Conservation (phyloP, 2,329 filamentous ascomycete species). For the Thermomyces lanuginosus region DNA sequence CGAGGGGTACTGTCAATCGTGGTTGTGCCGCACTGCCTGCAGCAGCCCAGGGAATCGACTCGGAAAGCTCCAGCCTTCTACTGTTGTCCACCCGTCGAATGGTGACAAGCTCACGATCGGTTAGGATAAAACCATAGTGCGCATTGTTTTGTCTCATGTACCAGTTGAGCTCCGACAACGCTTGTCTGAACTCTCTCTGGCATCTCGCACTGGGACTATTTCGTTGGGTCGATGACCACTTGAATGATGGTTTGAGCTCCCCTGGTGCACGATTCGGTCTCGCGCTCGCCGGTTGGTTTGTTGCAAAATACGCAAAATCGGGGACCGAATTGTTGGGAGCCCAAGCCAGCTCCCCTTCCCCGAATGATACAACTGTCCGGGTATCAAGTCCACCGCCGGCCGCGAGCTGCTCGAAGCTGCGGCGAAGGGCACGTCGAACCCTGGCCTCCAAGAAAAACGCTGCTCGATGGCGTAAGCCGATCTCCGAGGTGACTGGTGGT, state of each 20-base stretch:
- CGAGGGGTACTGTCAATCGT: slow-evolving; percentile 8
- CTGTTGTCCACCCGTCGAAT: slow-evolving; percentile 7
- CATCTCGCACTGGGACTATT: not conserved
- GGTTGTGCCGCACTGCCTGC: slow-evolving; percentile 4
- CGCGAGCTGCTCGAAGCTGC: not conserved
- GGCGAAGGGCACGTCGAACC: slow-evolving; percentile 1
- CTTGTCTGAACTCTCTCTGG: slow-evolving; percentile 5
- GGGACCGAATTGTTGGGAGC: not conserved
- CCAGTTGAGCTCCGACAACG: slow-evolving; percentile 7
- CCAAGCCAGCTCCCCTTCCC: not conserved
- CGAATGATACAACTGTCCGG: slow-evolving; percentile 1
- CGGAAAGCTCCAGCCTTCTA: slow-evolving; percentile 8
- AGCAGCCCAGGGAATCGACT: not conserved
- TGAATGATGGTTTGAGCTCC: slow-evolving; percentile 1
- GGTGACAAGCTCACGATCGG: slow-evolving; percentile 9
- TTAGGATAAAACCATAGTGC: slow-evolving; percentile 7
- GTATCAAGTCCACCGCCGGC: not conserved
- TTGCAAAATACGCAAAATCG: slow-evolving; percentile 1
- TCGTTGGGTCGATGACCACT: not conserved
- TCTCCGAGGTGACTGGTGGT: not conserved
- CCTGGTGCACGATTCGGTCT: slow-evolving; percentile 1
- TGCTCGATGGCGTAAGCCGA: not conserved
- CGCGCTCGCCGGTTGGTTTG: no score
- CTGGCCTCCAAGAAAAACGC: not conserved
- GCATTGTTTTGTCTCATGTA: slow-evolving; percentile 8